A percentile compares a stretch with the other conserved stretches of the same genome.
Evolutionary conservation across 805 yeast species (phyloP).

Genomic region (Lipomyces lipofer): DNA sequence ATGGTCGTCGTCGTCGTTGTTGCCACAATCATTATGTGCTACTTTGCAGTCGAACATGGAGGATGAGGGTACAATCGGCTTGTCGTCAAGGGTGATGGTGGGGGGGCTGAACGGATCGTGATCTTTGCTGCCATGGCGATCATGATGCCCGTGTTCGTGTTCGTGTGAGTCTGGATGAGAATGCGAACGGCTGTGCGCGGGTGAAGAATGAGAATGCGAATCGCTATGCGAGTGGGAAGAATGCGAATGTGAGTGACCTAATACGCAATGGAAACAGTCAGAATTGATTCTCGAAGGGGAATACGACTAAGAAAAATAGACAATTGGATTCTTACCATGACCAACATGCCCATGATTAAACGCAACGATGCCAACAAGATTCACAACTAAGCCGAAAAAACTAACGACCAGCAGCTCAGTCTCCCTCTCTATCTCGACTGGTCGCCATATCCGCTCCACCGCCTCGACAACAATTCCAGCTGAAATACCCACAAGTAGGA

Average conservation of each 20-base stretch:
- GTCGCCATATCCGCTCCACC: conserved; percentile 72
- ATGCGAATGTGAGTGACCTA: conserved; percentile 20
- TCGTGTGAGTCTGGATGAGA: conserved; percentile 31
- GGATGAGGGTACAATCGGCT: not conserved
- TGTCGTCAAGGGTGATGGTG: not conserved
- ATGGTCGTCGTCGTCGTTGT: conserved; percentile 22
- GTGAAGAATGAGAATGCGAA: conserved; percentile 1
- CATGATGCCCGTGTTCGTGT: conserved; percentile 35
- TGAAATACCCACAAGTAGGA: conserved; percentile 81
- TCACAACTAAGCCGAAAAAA: conserved; percentile 78
- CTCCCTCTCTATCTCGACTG: conserved; percentile 75
- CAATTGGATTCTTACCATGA: conserved; percentile 39
- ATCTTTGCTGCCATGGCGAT: conserved; percentile 36
- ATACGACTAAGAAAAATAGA: not conserved
- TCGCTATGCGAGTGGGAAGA: conserved; percentile 22
- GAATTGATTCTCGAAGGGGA: not conserved
- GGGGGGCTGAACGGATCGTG: conserved; percentile 4
- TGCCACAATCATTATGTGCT: conserved; percentile 27
- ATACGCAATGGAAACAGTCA: not conserved
- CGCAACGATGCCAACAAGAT: conserved; percentile 89
- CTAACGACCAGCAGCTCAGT: conserved; percentile 85
- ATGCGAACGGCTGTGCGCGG: conserved; percentile 34
- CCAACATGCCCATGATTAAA: conserved; percentile 78
- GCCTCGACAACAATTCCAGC: conserved; percentile 88
- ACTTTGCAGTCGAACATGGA: not conserved